Evolutionary conservation across 164 flowering plant genomes (phyloP).

Genomic region (Kalanchoe fedtschenkoi): DNA sequence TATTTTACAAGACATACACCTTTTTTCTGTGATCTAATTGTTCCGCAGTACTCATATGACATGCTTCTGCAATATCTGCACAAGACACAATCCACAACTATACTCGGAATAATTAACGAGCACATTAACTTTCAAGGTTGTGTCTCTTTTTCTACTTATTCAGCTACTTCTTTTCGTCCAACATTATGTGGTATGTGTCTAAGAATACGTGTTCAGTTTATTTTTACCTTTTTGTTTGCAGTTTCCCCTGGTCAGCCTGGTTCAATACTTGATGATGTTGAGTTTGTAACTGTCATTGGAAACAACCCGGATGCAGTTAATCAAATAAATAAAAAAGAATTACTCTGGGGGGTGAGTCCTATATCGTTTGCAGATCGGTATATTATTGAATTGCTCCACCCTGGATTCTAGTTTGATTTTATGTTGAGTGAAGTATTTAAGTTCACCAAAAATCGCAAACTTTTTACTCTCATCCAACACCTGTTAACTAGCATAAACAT

Average conservation of each 20-base stretch:
- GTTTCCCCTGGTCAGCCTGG: conserved; percentile 87
- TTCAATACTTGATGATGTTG: conserved; percentile 81
- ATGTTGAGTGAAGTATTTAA: background rate
- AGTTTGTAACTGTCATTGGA: conserved; percentile 55
- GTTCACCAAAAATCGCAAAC: too few species aligned
- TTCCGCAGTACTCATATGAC: conserved; percentile 73
- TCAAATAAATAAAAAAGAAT: conserved; percentile 78
- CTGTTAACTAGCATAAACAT: too few species aligned
- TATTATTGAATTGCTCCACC: background rate
- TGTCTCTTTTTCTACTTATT: background rate
- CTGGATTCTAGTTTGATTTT: background rate
- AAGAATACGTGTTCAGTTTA: too few species aligned
- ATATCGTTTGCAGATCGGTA: background rate
- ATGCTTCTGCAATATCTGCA: conserved; percentile 85
- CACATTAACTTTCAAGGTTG: conserved; percentile 82
- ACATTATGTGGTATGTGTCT: background rate
- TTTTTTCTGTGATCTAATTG: background rate
- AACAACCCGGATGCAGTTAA: conserved; percentile 67
- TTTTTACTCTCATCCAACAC: too few species aligned
- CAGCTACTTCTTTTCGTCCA: background rate
- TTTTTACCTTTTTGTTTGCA: conserved; percentile 20
- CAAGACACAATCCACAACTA: conserved; percentile 59
- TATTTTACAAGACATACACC: background rate
- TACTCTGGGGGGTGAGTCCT: conserved; percentile 92
- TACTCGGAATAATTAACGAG: conserved; percentile 92